Base-by-base conservation (phyloP, 108 stramenopile genomes). In the Conticribra weissflogii region DNA sequence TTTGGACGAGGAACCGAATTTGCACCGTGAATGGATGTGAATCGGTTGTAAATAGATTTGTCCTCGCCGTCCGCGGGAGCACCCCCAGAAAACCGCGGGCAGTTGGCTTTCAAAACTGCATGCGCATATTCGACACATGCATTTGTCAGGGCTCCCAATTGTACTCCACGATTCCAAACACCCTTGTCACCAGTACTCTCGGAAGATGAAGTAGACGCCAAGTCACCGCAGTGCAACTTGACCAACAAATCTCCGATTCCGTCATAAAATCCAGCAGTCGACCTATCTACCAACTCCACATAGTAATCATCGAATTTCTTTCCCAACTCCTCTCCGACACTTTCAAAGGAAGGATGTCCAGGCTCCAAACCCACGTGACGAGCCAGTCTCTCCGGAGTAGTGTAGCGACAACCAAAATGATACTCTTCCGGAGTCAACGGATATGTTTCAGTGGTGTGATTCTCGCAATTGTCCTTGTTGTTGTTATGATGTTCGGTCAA, bases 101-200 rank as follows among this genome's bases (percentile, higher is more conserved):
- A 68, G 54, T 94, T 94, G 56, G 63, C 82, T 63, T 79, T 84
- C 63, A 94, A 68, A 5, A 91, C 93, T 4, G 93, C 90, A 81
- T 91, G 87, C 2, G 89, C 93, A 64, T 94, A 94, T 22, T 78
- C 84, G 8, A 89, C 89, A 56, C 88, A 88, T 22, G 93, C 93
- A 72, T 94, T 94, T 46, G 93, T 94, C 77, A 94, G 65, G 12
- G 87, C 88, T 2, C 89, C 93, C 19, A 94, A 22, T 47, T 80
- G 59, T 2, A 90, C 53, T 0, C 62, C 59, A 14, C 22, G n/a
- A n/a, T n/a, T n/a, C n/a, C n/a, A 33, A 32, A 16, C 41, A n/a
- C 29, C 25, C 4, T 21, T 36, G 21, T 52, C 34, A 47, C 41
- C 44, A 44, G 45, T 51, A 4, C 69, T 72, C 48, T 19, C 27